Conservation (phyloP, 768 basidiomycete genomes). For the Tricholoma sp. region DNA sequence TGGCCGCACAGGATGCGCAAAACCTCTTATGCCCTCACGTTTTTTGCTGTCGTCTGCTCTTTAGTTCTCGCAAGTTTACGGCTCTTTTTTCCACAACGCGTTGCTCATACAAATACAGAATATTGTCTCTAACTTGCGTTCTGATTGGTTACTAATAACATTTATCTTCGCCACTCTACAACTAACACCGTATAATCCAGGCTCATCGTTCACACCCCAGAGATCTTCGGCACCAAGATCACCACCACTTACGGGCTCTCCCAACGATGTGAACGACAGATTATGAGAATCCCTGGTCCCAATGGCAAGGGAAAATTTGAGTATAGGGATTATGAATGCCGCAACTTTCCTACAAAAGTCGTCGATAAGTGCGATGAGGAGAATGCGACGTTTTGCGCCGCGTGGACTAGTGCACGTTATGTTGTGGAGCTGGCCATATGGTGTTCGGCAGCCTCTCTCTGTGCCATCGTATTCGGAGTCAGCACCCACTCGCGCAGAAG, state of each 20-base stretch:
- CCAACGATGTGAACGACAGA: constrained; percentile 49
- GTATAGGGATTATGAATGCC: constrained; percentile 57
- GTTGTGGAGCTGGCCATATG: constrained; percentile 59
- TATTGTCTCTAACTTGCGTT: constrained; percentile 45
- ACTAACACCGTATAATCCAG: constrained; percentile 17
- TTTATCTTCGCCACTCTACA: neutral
- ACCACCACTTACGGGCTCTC: constrained; percentile 56
- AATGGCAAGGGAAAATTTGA: constrained; percentile 37
- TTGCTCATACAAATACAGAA: constrained; percentile 36
- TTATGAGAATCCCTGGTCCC: constrained; percentile 43
- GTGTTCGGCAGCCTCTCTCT: constrained; percentile 53
- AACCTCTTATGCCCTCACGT: constrained; percentile 62
- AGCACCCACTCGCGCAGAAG: constrained; percentile 69
- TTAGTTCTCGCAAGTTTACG: constrained; percentile 46
- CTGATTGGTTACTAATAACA: constrained; percentile 51
- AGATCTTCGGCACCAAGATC: constrained; percentile 41
- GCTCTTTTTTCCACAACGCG: neutral
- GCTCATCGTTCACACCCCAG: constrained; percentile 39
- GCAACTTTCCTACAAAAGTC: constrained; percentile 56
- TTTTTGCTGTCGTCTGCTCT: constrained; percentile 47
- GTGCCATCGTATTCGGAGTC: constrained; percentile 60
- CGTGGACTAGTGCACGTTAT: constrained; percentile 71
- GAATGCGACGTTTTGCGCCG: constrained; percentile 54
- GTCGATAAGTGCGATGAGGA: constrained; percentile 45
- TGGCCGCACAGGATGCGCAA: constrained; percentile 50